A percentile compares a stretch with the other conserved stretches of the same genome.
Evolutionary conservation across 768 basidiomycete genomes (phyloP).

Genomic region (Chalciporus piperatus): DNA sequence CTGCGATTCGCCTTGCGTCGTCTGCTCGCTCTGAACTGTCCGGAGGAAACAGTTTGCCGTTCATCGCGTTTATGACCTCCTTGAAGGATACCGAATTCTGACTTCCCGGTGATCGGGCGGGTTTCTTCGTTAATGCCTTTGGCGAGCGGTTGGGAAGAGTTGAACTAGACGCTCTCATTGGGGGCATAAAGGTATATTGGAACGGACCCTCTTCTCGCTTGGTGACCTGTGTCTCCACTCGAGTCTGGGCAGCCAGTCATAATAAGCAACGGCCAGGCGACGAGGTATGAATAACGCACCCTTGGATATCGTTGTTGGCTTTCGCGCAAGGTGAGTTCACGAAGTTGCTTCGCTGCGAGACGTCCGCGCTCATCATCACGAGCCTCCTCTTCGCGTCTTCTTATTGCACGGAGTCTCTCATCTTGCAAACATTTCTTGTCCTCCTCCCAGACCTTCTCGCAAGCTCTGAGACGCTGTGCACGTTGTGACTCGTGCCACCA

Average conservation of each 20-base stretch:
- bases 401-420: constrained; percentile 35
- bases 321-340: constrained; percentile 4
- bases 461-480: constrained; percentile 40
- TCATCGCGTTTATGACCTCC: constrained; percentile 56
- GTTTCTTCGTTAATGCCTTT: constrained; percentile 8
- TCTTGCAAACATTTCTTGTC: constrained; percentile 43
- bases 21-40: constrained; percentile 34
- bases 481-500: constrained; percentile 36
- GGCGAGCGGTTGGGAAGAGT: constrained; percentile 21
- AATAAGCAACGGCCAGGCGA: not conserved
- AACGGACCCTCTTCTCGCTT: constrained; percentile 27
- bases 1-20: constrained; percentile 30
- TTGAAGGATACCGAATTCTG: constrained; percentile 47
- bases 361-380: constrained; percentile 29
- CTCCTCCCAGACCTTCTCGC: constrained; percentile 48
- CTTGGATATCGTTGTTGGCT: constrained; percentile 15
- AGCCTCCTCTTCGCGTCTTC: constrained; percentile 30
- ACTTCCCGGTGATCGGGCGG: constrained; percentile 8
- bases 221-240: constrained; percentile 3
- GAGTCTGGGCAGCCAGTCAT: constrained; percentile 15
- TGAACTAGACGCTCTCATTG: constrained; percentile 18
- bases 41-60: constrained; percentile 53
- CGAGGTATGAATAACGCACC: constrained; percentile 15
- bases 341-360: constrained; percentile 14
- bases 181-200: constrained; percentile 34